Conservation (phyloP, 768 basidiomycete species). For the Terana coerulea region DNA sequence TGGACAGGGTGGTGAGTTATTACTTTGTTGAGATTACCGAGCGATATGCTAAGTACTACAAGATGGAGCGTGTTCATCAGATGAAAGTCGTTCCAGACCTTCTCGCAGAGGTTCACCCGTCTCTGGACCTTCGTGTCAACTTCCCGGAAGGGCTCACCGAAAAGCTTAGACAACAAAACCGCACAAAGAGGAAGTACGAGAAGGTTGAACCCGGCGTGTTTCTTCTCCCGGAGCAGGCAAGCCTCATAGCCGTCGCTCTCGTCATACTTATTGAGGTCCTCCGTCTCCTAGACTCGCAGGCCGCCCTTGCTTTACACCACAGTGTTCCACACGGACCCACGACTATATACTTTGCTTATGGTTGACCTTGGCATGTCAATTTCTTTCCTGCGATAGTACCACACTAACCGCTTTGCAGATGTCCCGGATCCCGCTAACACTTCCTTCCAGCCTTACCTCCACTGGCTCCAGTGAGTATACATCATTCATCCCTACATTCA, state of each 20-base stretch:
- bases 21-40: neutral
- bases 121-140: slow-evolving; percentile 68
- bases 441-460: slow-evolving; percentile 70
- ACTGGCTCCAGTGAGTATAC: slow-evolving; percentile 76
- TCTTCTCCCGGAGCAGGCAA: slow-evolving; percentile 64
- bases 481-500: slow-evolving; percentile 9
- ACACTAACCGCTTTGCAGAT: slow-evolving; percentile 42
- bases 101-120: slow-evolving; percentile 65
- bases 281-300: slow-evolving; percentile 48
- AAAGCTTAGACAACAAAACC: slow-evolving; percentile 21
- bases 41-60: no score
- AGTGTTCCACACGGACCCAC: slow-evolving; percentile 76
- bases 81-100: slow-evolving; percentile 92
- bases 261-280: neutral
- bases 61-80: slow-evolving; percentile 94
- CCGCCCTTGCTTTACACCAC: slow-evolving; percentile 68
- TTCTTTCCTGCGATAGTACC: neutral
- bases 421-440: slow-evolving; percentile 69
- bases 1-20: slow-evolving; percentile 75
- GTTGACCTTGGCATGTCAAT: slow-evolving; percentile 69
- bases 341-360: slow-evolving; percentile 85
- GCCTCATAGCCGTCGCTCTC: neutral
- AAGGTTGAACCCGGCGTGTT: slow-evolving; percentile 71
- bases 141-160: slow-evolving; percentile 38
- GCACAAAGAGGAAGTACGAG: slow-evolving; percentile 27